Evolutionary conservation across 148 eudicot species (phyloP).

Genomic region (Pharnaceum exiguum): DNA sequence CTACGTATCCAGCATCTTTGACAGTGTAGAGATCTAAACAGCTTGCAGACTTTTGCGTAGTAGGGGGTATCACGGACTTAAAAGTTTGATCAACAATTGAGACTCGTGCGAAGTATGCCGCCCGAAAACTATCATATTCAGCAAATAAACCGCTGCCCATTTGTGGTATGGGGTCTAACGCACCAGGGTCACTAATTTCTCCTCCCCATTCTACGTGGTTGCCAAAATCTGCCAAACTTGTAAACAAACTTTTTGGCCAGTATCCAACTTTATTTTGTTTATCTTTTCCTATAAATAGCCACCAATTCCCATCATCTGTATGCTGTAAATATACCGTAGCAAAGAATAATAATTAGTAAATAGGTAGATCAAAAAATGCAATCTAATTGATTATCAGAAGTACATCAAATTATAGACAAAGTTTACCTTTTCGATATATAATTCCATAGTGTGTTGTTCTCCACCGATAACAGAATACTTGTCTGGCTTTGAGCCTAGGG

Average conservation of each 20-base stretch:
- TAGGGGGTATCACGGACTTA: background rate
- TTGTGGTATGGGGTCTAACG: background rate
- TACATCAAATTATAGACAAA: background rate
- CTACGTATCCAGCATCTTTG: background rate
- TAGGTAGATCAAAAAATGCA: too few relatives aligned
- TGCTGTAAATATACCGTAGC: too few relatives aligned
- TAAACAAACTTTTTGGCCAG: constrained; percentile 5
- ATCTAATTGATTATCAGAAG: background rate
- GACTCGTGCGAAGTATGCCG: background rate
- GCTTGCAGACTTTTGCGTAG: background rate
- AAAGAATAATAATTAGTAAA: too few relatives aligned
- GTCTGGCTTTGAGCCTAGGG: background rate
- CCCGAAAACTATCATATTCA: background rate
- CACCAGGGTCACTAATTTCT: constrained; percentile 2
- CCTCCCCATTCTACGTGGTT: constrained; percentile 11
- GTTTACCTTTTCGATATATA: background rate
- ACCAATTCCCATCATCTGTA: constrained; percentile 5
- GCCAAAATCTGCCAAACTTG: background rate
- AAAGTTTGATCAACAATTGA: background rate
- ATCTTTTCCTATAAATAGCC: background rate
- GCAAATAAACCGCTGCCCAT: background rate
- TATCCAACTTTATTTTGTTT: background rate
- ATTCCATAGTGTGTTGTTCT: background rate
- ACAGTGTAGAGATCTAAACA: background rate
- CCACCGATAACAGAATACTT: background rate